These are phyloP conservation scores for Mortierella sp. DNA, from an alignment of 371 early-diverging fungal species.

Conservation along the genomic window DNA sequence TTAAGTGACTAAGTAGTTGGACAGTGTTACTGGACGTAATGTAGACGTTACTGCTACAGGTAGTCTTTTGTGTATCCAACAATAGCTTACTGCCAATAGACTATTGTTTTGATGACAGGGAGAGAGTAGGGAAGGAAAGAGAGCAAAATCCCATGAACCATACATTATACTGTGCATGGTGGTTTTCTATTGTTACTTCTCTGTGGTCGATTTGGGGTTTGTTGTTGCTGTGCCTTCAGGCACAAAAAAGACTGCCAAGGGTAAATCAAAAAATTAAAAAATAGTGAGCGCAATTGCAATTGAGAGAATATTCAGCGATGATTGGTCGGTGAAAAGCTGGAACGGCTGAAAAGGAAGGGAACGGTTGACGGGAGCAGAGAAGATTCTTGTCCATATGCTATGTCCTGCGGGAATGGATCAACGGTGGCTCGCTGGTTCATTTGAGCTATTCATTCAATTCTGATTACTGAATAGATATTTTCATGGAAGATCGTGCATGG, in stretches of 20 bases:
- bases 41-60: too few relatives aligned
- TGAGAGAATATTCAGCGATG: neutral
- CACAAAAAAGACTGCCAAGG: neutral
- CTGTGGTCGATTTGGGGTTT: neutral
- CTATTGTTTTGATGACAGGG: neutral
- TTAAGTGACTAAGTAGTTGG: too few relatives aligned
- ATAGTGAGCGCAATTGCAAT: conserved; percentile 2
- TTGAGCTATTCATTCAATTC: too few relatives aligned
- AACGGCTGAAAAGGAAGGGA: neutral
- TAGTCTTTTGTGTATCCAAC: too few relatives aligned
- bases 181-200: neutral
- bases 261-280: neutral
- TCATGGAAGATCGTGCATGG: conserved; percentile 3
- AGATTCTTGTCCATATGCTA: too few relatives aligned
- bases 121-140: too few relatives aligned
- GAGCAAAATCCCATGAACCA: neutral
- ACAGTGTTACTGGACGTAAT: too few relatives aligned
- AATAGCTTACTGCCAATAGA: neutral
- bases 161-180: neutral
- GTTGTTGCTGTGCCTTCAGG: conserved; percentile 7
- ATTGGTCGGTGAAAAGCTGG: neutral
- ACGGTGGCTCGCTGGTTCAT: neutral
- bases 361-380: too few relatives aligned
- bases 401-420: neutral
- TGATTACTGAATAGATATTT: too few relatives aligned